phyloP scores from a whole-genome alignment of 1,284 basidiomycete genomes.

The Leccinum angustisporum region DNA sequence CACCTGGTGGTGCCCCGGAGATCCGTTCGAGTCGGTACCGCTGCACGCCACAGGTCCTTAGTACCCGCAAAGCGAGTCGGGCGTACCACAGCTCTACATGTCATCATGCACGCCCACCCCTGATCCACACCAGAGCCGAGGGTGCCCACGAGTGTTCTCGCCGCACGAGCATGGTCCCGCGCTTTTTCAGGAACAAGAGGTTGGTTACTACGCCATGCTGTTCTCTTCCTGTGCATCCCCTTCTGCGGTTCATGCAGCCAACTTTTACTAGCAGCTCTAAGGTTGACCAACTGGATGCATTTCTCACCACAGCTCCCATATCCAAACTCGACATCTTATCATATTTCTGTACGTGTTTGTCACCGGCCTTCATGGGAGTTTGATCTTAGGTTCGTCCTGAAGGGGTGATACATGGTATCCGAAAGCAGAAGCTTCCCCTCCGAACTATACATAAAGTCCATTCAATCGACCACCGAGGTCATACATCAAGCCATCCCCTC shows the following conservation, averaged over 20 bases:
- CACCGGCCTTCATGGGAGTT: neutral
- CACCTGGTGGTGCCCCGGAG: slow-evolving; percentile 36
- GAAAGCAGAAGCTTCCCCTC: neutral
- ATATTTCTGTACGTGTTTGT: slow-evolving; percentile 5
- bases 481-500: neutral
- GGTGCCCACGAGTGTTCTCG: too few species aligned
- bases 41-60: too few species aligned
- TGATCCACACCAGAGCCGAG: too few species aligned
- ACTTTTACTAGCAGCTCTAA: neutral
- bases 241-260: neutral
- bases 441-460: slow-evolving; percentile 20
- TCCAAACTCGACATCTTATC: slow-evolving; percentile 10
- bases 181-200: too few species aligned
- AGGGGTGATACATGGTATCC: neutral
- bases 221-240: slow-evolving; percentile 14
- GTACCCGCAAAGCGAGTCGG: too few species aligned
- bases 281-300: neutral
- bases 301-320: neutral
- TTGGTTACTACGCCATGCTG: slow-evolving; percentile 10
- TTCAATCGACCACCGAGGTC: neutral
- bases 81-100: too few species aligned
- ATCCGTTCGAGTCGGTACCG: too few species aligned
- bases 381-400: neutral
- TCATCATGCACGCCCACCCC: too few species aligned
- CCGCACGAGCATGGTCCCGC: too few species aligned